These are phyloP conservation scores for Pochonia chlamydosporia DNA, from an alignment of 2,329 filamentous ascomycete species.

Conservation along the genomic window DNA sequence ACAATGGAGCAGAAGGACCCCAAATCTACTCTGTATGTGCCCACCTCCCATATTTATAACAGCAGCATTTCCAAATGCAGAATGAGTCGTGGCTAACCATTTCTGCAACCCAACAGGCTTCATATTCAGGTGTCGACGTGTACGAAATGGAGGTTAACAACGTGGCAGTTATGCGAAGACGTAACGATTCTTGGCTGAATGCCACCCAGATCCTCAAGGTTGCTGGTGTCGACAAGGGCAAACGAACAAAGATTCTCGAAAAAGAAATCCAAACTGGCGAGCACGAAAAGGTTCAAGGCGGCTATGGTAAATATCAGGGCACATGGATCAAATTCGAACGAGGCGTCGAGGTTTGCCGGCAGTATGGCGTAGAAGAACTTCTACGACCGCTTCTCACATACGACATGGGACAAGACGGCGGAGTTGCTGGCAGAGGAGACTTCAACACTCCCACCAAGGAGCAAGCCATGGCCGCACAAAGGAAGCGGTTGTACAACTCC, in stretches of 20 bases:
- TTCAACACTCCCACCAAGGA: constrained; percentile 97
- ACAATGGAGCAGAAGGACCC: constrained; percentile 35
- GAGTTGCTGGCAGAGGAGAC: constrained; percentile 63
- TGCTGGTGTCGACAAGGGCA: constrained; percentile 93
- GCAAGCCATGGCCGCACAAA: constrained; percentile 92
- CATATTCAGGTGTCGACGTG: constrained; percentile 92
- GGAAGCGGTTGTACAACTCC: constrained; percentile 83
- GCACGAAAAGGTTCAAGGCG: constrained; percentile 97
- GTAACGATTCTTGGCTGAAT: constrained; percentile 94
- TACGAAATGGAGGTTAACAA: constrained; percentile 98
- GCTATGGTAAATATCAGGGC: constrained; percentile 97
- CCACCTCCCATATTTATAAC: neutral
- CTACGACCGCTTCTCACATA: constrained; percentile 71
- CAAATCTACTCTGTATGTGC: constrained; percentile 57
- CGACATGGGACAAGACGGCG: constrained; percentile 73
- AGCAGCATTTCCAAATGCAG: neutral
- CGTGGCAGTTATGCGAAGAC: constrained; percentile 90
- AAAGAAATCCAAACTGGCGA: constrained; percentile 96
- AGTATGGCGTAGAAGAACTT: constrained; percentile 71
- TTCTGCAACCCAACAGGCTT: constrained; percentile 45
- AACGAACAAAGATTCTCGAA: constrained; percentile 94
- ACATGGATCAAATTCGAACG: constrained; percentile 97
- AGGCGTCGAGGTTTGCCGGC: constrained; percentile 84
- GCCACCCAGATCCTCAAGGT: constrained; percentile 98
- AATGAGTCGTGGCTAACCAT: neutral